Conservation (phyloP, 2,329 filamentous ascomycete genomes). For the Colletotrichum eremochloae region DNA sequence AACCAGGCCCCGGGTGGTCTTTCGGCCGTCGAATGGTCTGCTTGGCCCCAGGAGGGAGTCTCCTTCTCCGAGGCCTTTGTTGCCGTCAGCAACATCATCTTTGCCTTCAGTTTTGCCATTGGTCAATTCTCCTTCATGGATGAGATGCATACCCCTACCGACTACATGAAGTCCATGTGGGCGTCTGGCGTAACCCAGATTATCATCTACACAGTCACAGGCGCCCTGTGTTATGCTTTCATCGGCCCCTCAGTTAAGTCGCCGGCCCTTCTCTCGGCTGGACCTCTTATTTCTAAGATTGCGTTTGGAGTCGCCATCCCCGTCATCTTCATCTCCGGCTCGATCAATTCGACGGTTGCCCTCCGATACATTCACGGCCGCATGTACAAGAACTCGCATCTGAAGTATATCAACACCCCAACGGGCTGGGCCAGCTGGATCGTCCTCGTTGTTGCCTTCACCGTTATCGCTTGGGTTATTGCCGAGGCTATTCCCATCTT, state of each 20-base stretch:
- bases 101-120: slow-evolving; percentile 73
- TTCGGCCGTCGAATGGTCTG: slow-evolving; percentile 57
- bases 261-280: slow-evolving; percentile 77
- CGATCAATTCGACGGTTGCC: slow-evolving; percentile 71
- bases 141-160: slow-evolving; percentile 63
- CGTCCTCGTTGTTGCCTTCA: slow-evolving; percentile 68
- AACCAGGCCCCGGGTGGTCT: slow-evolving; percentile 48
- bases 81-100: slow-evolving; percentile 76
- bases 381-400: slow-evolving; percentile 57
- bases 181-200: slow-evolving; percentile 73
- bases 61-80: slow-evolving; percentile 70
- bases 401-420: slow-evolving; percentile 62
- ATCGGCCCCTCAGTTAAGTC: slow-evolving; percentile 73
- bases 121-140: slow-evolving; percentile 67
- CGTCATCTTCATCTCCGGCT: slow-evolving; percentile 81
- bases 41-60: slow-evolving; percentile 60
- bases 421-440: slow-evolving; percentile 69
- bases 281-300: slow-evolving; percentile 70
- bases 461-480: slow-evolving; percentile 76
- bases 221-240: slow-evolving; percentile 77
- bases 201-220: slow-evolving; percentile 75
- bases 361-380: slow-evolving; percentile 61
- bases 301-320: slow-evolving; percentile 79
- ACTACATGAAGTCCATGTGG: slow-evolving; percentile 68
- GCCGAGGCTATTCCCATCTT: slow-evolving; percentile 82